Conservation (phyloP, 805 yeast species). For the Nakazawaea wyomingensis region DNA sequence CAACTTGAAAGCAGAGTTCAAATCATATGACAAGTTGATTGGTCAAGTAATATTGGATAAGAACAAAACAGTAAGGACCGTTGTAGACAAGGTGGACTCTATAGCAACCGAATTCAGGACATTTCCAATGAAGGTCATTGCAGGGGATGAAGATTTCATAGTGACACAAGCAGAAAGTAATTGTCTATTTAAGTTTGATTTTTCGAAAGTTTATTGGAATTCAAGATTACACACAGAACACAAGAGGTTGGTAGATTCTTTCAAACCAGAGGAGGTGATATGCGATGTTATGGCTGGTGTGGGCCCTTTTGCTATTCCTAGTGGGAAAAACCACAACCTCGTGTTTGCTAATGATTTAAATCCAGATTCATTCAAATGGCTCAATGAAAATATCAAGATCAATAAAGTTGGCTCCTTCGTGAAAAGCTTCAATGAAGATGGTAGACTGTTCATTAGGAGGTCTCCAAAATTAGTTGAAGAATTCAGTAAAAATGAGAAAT, state of each 20-base stretch:
- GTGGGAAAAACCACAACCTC: conserved; percentile 75
- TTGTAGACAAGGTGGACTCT: conserved; percentile 84
- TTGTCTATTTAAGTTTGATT: conserved; percentile 82
- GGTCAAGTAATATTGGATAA: conserved; percentile 91
- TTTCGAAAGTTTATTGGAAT: conserved; percentile 95
- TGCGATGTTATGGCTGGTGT: conserved; percentile 98
- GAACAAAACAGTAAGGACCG: conserved; percentile 75
- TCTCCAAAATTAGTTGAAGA: conserved; percentile 49
- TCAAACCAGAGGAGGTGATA: conserved; percentile 68
- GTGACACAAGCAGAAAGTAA: conserved; percentile 88
- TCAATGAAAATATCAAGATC: conserved; percentile 53
- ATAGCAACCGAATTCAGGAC: conserved; percentile 89
- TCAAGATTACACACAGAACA: conserved; percentile 93
- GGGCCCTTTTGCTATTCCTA: conserved; percentile 97
- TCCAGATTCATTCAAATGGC: conserved; percentile 74
- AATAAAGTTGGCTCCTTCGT: conserved; percentile 65
- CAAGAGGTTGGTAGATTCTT: conserved; percentile 59
- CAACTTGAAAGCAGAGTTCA: conserved; percentile 76
- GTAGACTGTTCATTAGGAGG: conserved; percentile 67
- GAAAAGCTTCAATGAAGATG: conserved; percentile 67
- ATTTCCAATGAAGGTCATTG: conserved; percentile 88
- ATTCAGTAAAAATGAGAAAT: conserved; percentile 34
- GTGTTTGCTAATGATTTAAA: conserved; percentile 92
- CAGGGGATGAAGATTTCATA: conserved; percentile 69
- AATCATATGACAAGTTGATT: conserved; percentile 73